Percentiles rank a stretch among this genome's conserved stretches.
Conservation (phyloP, 75 land plant species). For the Cryptomeria japonica region DNA sequence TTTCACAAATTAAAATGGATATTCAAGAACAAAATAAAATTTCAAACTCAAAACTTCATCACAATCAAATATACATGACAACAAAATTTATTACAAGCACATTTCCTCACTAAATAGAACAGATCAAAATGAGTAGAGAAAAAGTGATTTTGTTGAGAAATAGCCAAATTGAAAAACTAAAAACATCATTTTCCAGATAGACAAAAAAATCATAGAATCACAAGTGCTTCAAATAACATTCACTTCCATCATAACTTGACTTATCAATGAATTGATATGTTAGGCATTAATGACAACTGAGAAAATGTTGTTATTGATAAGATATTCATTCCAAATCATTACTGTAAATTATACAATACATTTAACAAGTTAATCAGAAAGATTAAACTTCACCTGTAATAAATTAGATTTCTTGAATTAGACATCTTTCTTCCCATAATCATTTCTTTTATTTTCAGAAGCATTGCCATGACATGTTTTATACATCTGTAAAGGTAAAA, state of each 20-base stretch:
- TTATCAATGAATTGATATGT: background rate
- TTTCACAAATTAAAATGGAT: background rate
- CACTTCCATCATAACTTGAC: background rate
- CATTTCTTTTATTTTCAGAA: background rate
- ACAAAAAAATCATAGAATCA: background rate
- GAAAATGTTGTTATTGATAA: background rate
- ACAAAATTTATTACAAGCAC: background rate
- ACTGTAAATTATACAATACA: background rate
- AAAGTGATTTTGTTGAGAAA: background rate
- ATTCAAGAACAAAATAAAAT: background rate
- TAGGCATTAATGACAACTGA: background rate
- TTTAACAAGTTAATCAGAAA: background rate
- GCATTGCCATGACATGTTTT: background rate
- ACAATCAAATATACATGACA: background rate
- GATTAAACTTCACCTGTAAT: background rate
- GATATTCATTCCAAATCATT: background rate
- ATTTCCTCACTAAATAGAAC: background rate
- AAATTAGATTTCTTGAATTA: background rate
- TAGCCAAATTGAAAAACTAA: background rate
- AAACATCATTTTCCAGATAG: background rate
- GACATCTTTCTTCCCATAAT: background rate
- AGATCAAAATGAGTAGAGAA: background rate
- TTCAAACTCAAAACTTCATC: background rate
- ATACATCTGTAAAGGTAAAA: background rate
- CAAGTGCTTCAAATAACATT: background rate